Conservation (phyloP, 2,329 filamentous ascomycete species). For the Ophiostoma sp. region DNA sequence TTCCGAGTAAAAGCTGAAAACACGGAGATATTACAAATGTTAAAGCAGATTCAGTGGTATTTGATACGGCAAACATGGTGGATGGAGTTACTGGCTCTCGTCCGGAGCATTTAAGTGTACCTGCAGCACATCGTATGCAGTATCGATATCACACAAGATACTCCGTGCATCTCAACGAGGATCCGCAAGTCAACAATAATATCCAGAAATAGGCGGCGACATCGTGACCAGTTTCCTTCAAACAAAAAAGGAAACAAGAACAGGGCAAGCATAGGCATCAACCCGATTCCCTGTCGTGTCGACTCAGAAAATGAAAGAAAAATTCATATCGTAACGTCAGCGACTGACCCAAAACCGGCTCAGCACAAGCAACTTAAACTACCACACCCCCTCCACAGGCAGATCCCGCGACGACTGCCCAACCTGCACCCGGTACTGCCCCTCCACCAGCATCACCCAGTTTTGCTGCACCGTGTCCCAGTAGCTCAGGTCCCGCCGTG, state of each 20-base stretch:
- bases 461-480: slow-evolving; percentile 48
- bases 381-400: slow-evolving; percentile 26
- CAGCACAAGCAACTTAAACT: background rate
- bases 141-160: background rate
- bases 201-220: too few species aligned
- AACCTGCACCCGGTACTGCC: slow-evolving; percentile 26
- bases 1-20: background rate
- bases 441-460: slow-evolving; percentile 38
- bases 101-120: background rate
- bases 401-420: slow-evolving; percentile 29
- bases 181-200: too few species aligned
- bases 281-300: too few species aligned
- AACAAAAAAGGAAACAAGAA: too few species aligned
- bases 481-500: slow-evolving; percentile 48
- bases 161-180: too few species aligned
- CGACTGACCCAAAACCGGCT: too few species aligned
- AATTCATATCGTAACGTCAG: too few species aligned
- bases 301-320: too few species aligned
- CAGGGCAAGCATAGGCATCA: too few species aligned
- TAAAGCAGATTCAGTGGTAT: too few species aligned
- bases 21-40: background rate
- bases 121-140: background rate
- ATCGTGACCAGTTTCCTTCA: too few species aligned
- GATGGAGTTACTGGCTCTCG: background rate
- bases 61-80: too few species aligned